These are phyloP conservation scores for Chaetoscypha palmicola DNA, from an alignment of 2,329 filamentous ascomycete genomes.

Conservation along the genomic window DNA sequence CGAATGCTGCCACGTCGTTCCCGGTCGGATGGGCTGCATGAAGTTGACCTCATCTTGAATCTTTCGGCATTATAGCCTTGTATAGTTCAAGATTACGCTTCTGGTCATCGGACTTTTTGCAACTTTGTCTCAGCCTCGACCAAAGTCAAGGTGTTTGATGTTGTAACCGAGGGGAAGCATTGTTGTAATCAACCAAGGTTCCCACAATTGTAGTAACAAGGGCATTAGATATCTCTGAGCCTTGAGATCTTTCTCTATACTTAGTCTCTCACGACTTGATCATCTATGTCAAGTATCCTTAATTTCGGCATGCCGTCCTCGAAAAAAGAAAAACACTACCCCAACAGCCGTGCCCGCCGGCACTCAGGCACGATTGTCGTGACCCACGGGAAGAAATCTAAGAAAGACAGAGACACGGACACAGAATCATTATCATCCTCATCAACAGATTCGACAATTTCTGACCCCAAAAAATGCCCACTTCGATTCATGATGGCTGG, in stretches of 20 bases:
- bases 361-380: conserved; percentile 18
- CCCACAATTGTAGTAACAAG: no score
- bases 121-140: not conserved
- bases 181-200: no score
- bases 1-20: conserved; percentile 17
- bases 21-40: conserved; percentile 10
- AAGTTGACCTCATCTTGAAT: not conserved
- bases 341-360: conserved; percentile 21
- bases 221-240: no score
- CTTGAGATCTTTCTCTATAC: no score
- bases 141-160: not conserved
- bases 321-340: conserved; percentile 25
- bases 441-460: conserved; percentile 10
- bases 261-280: no score
- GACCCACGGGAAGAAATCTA: conserved; percentile 19
- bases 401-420: conserved; percentile 23
- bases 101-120: not conserved
- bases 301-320: conserved; percentile 19
- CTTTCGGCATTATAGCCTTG: no score
- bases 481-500: conserved; percentile 23
- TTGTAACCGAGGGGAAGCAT: no score
- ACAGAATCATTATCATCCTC: conserved; percentile 18
- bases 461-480: conserved; percentile 20
- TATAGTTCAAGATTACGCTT: no score
- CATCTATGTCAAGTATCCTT: conserved; percentile 12